These are phyloP conservation scores for Ganoderma lingzhi DNA, from an alignment of 1,284 basidiomycete species.

Conservation along the genomic window DNA sequence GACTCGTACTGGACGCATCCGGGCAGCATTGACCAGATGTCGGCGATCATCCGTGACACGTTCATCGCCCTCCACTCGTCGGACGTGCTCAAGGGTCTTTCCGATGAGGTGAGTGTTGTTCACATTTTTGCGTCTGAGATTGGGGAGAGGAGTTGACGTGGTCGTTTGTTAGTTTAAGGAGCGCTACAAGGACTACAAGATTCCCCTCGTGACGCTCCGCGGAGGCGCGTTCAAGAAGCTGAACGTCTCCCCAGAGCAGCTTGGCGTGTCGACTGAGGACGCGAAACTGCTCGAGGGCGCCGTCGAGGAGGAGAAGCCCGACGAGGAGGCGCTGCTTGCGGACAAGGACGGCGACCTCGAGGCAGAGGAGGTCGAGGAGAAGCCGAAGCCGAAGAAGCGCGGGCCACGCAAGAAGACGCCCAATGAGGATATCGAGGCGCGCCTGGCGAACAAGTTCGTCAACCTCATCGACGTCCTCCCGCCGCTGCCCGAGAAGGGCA, in stretches of 20 bases:
- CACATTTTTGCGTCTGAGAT: not conserved
- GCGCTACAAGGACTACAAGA: constrained; percentile 79
- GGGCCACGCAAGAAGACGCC: constrained; percentile 28
- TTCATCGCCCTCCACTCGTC: constrained; percentile 94
- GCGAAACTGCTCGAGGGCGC: constrained; percentile 27
- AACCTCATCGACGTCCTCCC: constrained; percentile 83
- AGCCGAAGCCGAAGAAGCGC: constrained; percentile 18
- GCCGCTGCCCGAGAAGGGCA: constrained; percentile 85
- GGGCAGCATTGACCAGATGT: constrained; percentile 89
- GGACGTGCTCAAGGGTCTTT: constrained; percentile 76
- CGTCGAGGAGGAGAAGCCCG: constrained; percentile 19
- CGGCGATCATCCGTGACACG: constrained; percentile 88
- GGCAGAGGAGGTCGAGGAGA: constrained; percentile 31
- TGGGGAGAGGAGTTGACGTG: constrained; percentile 6
- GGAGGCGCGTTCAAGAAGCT: constrained; percentile 49
- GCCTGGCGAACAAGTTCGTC: constrained; percentile 65
- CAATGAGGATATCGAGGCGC: constrained; percentile 36
- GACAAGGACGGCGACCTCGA: constrained; percentile 28
- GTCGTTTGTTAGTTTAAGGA: constrained; percentile 68
- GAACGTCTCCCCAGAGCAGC: constrained; percentile 18
- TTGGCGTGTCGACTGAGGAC: constrained; percentile 18
- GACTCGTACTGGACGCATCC: constrained; percentile 99
- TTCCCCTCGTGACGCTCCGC: constrained; percentile 69
- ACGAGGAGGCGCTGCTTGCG: constrained; percentile 14
- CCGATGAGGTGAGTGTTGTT: constrained; percentile 58